Evolutionary conservation across 139 green algal species (phyloP).

Genomic region (Pseudopediastrum boryanum): DNA sequence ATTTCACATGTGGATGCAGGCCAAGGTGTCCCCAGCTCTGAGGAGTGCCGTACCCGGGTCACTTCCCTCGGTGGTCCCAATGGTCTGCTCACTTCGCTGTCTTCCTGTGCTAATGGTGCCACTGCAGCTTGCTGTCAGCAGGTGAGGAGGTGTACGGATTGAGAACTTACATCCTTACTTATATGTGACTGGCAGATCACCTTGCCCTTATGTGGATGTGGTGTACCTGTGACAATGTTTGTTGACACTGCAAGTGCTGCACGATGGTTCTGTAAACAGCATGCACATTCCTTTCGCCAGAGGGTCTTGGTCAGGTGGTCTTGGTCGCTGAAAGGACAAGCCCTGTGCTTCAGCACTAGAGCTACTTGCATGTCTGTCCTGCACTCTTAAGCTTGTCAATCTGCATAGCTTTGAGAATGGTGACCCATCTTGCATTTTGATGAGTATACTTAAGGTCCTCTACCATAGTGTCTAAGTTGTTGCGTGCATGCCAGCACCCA

Average conservation of each 20-base stretch:
- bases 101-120: slow-evolving; percentile 6
- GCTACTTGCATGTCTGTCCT: no score
- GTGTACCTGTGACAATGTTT: background rate
- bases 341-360: no score
- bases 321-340: no score
- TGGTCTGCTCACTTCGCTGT: slow-evolving; percentile 20
- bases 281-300: no score
- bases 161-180: background rate
- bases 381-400: no score
- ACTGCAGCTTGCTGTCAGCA: slow-evolving; percentile 6
- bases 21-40: slow-evolving; percentile 11
- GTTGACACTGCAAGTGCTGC: no score
- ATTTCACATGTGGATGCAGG: slow-evolving; percentile 15
- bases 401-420: background rate
- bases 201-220: background rate
- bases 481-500: background rate
- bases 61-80: slow-evolving; percentile 18
- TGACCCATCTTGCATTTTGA: background rate
- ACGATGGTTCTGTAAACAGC: no score
- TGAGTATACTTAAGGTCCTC: background rate
- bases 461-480: background rate
- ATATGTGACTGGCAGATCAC: background rate
- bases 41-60: slow-evolving; percentile 16
- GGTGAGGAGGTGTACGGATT: background rate
- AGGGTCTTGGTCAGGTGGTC: no score